Percentiles rank a stretch among this genome's conserved stretches.
These are phyloP conservation scores for Colletotrichum tofieldiae DNA, from an alignment of 2,329 filamentous ascomycete genomes.

Conservation along the genomic window DNA sequence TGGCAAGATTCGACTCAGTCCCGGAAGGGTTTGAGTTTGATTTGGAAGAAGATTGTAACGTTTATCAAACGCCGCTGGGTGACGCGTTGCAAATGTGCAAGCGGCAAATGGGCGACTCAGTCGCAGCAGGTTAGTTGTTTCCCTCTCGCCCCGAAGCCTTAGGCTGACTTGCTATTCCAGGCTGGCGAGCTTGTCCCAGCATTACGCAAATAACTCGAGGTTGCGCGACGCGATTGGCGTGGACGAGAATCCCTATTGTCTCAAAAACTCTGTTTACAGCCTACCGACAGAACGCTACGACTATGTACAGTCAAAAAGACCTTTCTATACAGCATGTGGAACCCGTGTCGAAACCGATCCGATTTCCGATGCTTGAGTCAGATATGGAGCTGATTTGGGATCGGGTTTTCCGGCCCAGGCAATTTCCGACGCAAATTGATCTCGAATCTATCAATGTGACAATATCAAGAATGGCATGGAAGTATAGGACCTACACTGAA, in stretches of 20 bases:
- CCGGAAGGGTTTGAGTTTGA: conserved; percentile 33
- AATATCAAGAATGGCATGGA: conserved; percentile 44
- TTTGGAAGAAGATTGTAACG: conserved; percentile 36
- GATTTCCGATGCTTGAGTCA: conserved; percentile 28
- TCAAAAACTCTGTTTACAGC: conserved; percentile 45
- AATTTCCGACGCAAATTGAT: conserved; percentile 18
- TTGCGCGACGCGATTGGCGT: conserved; percentile 38
- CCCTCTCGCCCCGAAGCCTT: no score
- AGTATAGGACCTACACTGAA: conserved; percentile 44
- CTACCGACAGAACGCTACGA: conserved; percentile 39
- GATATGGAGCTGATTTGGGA: conserved; percentile 42
- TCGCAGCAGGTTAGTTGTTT: conserved; percentile 41
- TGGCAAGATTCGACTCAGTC: conserved; percentile 39
- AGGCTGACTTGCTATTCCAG: background rate
- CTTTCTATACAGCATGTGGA: conserved; percentile 45
- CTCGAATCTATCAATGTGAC: conserved; percentile 41
- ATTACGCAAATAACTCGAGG: conserved; percentile 12
- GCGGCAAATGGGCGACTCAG: conserved; percentile 40
- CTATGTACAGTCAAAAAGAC: conserved; percentile 43
- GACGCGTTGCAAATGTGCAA: conserved; percentile 46
- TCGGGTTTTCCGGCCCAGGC: conserved; percentile 36
- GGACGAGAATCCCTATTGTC: conserved; percentile 30
- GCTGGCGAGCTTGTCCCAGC: conserved; percentile 45
- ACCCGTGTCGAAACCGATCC: conserved; percentile 8
- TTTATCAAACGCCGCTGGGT: conserved; percentile 37